Base-by-base conservation (phyloP, 805 yeast genomes). In the Ogataea nakhonphanomensis region DNA sequence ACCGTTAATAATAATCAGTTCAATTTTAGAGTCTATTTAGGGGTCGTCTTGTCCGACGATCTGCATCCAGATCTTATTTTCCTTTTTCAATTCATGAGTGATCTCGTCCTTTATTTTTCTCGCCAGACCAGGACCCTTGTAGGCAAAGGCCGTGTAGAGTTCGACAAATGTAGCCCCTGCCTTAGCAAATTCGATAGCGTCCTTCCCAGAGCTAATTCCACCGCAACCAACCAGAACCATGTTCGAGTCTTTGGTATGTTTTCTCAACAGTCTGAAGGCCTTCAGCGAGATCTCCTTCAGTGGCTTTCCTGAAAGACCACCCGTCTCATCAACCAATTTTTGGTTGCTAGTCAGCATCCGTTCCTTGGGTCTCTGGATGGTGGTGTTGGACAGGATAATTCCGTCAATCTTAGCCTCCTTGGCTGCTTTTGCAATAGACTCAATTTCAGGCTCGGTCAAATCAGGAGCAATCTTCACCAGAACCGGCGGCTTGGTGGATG, bases 381-480 rank as follows among this genome's bases (percentile, higher is more conserved):
- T 91, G 15, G 98, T 91, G 65, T 91, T 91, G 33, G 96, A 85
- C 41, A 91, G 79, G 49, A 91, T 84, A 47, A 91, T 87, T 29
- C 98, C 98, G 61, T 91, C 96, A 34, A 91, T 79, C 42, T 79
- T 75, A 25, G 95, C 79, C 1, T 66, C 68, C 53, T 80, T 81
- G 7, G 95, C 89, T 6, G 95, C 78, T 39, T 71, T 71, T 13
- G 96, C 95, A 61, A 91, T 87, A 5, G 91, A 79, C 54, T 74
- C 76, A 48, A 90, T 78, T 59, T 90, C 96, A 2, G 77, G 70
- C 59, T 82, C 95, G 5, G 81, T 73, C 54, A 91, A 74, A 65
- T 91, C 98, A 1, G 98, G 98, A 0, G 98, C 97, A 50, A 91
- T 80, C 59, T 91, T 91, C 21, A 91, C 97, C 48, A 88, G 63